Evolutionary conservation across 2,329 filamentous ascomycete genomes (phyloP).

Genomic region (Pyrenochaeta sp.): DNA sequence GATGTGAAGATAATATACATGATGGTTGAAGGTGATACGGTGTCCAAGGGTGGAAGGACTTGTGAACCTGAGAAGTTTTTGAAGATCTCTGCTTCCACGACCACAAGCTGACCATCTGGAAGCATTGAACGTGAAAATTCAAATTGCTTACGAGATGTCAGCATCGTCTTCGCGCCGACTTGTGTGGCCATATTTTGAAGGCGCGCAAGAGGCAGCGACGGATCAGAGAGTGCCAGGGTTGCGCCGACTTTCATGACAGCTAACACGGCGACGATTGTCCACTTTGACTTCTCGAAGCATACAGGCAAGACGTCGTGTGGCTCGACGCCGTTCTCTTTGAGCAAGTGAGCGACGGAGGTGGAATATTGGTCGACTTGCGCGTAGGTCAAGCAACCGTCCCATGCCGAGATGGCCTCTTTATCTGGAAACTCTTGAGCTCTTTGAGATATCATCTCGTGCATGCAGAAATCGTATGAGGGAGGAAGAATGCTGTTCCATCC

Average conservation of each 20-base stretch:
- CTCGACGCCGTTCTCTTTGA: slow-evolving; percentile 11
- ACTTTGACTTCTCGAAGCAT: slow-evolving; percentile 34
- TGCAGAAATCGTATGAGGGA: too few relatives aligned
- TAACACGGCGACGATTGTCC: slow-evolving; percentile 46
- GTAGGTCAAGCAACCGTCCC: slow-evolving; percentile 11
- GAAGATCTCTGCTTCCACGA: background rate
- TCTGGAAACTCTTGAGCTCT: slow-evolving; percentile 11
- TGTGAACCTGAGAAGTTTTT: too few relatives aligned
- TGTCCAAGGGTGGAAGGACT: background rate
- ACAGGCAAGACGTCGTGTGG: slow-evolving; percentile 22
- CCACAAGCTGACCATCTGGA: background rate
- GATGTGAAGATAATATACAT: slow-evolving; percentile 66
- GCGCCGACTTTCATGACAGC: slow-evolving; percentile 54
- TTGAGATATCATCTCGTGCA: too few relatives aligned
- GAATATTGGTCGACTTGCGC: background rate
- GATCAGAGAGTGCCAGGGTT: too few relatives aligned
- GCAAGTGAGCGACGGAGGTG: slow-evolving; percentile 7
- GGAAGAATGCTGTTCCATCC: too few relatives aligned
- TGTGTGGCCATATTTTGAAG: slow-evolving; percentile 25
- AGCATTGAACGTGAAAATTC: background rate
- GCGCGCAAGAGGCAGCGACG: slow-evolving; percentile 29
- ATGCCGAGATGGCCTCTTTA: slow-evolving; percentile 25
- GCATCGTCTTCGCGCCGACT: slow-evolving; percentile 1
- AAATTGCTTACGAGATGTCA: slow-evolving; percentile 1
- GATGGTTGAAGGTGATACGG: slow-evolving; percentile 46